Conservation (phyloP, 2,329 filamentous ascomycete species). For the Davidsoniella neocaledoniae region DNA sequence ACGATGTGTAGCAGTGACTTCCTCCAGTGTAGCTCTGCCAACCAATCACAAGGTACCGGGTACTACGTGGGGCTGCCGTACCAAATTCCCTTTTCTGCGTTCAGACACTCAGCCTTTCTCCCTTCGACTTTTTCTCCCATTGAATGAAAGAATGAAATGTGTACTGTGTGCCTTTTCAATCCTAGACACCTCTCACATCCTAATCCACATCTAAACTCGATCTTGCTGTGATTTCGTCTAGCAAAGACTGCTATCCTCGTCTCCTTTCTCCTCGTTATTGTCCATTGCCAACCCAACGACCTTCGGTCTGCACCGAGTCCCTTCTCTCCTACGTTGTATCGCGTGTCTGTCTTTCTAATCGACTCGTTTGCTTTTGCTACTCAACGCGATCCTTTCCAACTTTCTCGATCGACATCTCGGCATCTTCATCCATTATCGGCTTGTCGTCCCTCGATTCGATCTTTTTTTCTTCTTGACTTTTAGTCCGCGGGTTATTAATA, state of each 20-base stretch:
- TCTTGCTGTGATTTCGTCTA: constrained; percentile 15
- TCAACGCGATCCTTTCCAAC: constrained; percentile 7
- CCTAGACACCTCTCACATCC: constrained; percentile 9
- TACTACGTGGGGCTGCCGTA: neutral
- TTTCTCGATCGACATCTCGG: constrained; percentile 14
- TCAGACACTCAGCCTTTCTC: constrained; percentile 22
- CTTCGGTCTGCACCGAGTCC: constrained; percentile 17
- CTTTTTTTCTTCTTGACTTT: constrained; percentile 10
- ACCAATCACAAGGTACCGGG: neutral
- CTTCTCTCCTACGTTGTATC: constrained; percentile 14
- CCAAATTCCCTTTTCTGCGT: constrained; percentile 18
- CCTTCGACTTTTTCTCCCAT: constrained; percentile 14
- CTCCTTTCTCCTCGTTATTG: constrained; percentile 15
- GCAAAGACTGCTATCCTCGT: constrained; percentile 18
- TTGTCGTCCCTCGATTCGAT: constrained; percentile 5
- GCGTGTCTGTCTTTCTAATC: constrained; percentile 4
- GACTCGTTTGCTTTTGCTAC: constrained; percentile 6
- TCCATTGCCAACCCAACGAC: neutral
- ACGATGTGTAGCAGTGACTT: too few species aligned
- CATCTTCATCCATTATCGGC: constrained; percentile 15
- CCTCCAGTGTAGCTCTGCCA: neutral
- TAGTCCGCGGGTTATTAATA: constrained; percentile 13
- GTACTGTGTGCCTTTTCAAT: constrained; percentile 12
- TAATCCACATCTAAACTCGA: constrained; percentile 8
- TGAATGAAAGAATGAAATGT: constrained; percentile 2